These are phyloP conservation scores for Phytopythium litorale DNA, from an alignment of 352 stramenopile genomes.

Conservation along the genomic window DNA sequence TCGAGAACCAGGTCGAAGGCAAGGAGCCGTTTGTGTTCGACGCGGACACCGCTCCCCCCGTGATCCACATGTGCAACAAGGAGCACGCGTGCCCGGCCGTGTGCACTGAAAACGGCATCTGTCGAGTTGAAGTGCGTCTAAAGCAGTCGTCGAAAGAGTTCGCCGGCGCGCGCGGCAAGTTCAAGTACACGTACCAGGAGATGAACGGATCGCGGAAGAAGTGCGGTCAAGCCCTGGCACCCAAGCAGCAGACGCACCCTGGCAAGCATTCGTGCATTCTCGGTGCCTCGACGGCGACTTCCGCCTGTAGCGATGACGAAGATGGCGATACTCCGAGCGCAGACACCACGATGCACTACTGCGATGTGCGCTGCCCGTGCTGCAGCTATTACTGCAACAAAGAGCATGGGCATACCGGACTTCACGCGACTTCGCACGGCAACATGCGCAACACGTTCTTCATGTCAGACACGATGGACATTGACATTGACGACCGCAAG, in stretches of 20 bases:
- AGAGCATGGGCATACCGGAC: constrained; percentile 39
- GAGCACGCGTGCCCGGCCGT: constrained; percentile 48
- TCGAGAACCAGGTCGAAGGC: constrained; percentile 26
- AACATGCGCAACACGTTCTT: constrained; percentile 85
- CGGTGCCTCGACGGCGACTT: no score
- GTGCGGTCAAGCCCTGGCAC: constrained; percentile 32
- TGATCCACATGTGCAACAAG: constrained; percentile 60
- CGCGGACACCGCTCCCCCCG: constrained; percentile 25
- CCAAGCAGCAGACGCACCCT: constrained; percentile 40
- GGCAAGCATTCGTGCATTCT: constrained; percentile 42
- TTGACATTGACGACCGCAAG: constrained; percentile 72
- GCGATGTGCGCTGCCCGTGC: constrained; percentile 58
- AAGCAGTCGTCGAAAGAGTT: constrained; percentile 73
- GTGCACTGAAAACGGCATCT: constrained; percentile 60
- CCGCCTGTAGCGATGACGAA: constrained; percentile 1
- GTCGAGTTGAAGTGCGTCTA: constrained; percentile 61
- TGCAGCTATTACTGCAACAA: constrained; percentile 81
- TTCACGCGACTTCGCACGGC: constrained; percentile 64
- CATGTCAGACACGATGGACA: constrained; percentile 40
- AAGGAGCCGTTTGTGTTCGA: constrained; percentile 42
- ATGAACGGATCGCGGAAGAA: constrained; percentile 79
- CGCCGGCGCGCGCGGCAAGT: constrained; percentile 41
- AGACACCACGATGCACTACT: constrained; percentile 51
- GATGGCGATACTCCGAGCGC: not conserved
- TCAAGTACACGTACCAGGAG: constrained; percentile 74